Percentiles rank a stretch among this genome's conserved stretches.
These are phyloP conservation scores for Hypoxylon subgilvum DNA, from an alignment of 495 filamentous ascomycete genomes.

Conservation along the genomic window DNA sequence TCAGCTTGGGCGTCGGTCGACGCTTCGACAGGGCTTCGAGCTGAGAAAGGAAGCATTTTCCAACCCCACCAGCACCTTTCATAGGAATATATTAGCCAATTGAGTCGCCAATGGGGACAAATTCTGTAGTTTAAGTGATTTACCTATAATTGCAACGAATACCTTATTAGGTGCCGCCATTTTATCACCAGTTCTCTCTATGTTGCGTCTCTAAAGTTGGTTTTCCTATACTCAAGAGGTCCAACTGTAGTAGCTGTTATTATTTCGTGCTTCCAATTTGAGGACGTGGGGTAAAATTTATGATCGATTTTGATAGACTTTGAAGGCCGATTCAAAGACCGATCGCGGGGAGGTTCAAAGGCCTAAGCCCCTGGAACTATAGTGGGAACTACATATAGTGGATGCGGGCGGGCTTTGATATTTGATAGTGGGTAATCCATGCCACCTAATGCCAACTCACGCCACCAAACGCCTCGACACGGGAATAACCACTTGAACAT, in stretches of 20 bases:
- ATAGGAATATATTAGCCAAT: slow-evolving; percentile 28
- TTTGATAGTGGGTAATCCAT: slow-evolving; percentile 5
- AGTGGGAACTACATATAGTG: too few species aligned
- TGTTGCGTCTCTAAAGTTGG: not conserved
- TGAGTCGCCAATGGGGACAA: not conserved
- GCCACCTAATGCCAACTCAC: slow-evolving; percentile 1
- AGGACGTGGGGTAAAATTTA: slow-evolving; percentile 41
- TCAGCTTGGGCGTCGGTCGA: slow-evolving; percentile 62
- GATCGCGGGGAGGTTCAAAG: slow-evolving; percentile 36
- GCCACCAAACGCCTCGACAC: not conserved
- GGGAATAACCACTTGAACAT: slow-evolving; percentile 17
- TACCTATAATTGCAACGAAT: slow-evolving; percentile 55
- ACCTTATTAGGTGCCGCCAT: slow-evolving; percentile 49
- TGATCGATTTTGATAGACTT: too few species aligned
- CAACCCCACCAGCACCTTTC: slow-evolving; percentile 89
- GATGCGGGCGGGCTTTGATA: slow-evolving; percentile 1
- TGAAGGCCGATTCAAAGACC: slow-evolving; percentile 9
- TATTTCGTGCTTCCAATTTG: slow-evolving; percentile 17
- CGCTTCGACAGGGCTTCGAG: slow-evolving; percentile 64
- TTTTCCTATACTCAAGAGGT: not conserved
- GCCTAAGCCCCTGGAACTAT: slow-evolving; percentile 15
- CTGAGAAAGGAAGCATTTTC: slow-evolving; percentile 86
- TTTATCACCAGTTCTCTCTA: not conserved
- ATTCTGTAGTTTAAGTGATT: slow-evolving; percentile 7
- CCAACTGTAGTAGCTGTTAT: not conserved